Conservation (phyloP, 768 basidiomycete genomes). For the Suillus spraguei region DNA sequence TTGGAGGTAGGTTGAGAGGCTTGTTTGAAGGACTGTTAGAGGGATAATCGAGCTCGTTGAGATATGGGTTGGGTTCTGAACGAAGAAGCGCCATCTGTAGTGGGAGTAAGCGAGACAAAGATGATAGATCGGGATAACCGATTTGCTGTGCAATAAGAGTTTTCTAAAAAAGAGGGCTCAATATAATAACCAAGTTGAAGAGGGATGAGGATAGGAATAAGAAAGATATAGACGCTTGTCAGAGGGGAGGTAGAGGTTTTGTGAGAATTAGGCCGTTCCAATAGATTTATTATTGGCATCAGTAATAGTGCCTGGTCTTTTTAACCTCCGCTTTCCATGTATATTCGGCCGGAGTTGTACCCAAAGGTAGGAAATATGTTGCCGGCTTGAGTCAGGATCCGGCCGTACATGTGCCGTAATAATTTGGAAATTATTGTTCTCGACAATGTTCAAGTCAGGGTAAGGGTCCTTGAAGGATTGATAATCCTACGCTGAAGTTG, state of each 20-base stretch:
- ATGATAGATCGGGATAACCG: not conserved
- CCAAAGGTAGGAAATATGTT: not conserved
- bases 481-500: no score
- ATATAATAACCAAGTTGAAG: constrained; percentile 3
- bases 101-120: not conserved
- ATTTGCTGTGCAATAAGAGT: constrained; percentile 11
- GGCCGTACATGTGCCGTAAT: constrained; percentile 3
- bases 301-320: constrained; percentile 27
- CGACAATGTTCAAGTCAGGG: not conserved
- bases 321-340: constrained; percentile 30
- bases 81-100: constrained; percentile 32
- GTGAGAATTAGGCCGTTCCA: constrained; percentile 28
- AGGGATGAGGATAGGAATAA: constrained; percentile 13
- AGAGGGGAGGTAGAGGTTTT: constrained; percentile 20
- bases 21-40: constrained; percentile 31
- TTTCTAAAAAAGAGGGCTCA: constrained; percentile 6
- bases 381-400: constrained; percentile 1
- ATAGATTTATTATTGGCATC: constrained; percentile 14
- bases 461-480: not conserved
- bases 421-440: not conserved
- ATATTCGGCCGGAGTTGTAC: not conserved
- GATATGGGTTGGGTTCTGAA: constrained; percentile 22
- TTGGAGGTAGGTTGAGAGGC: constrained; percentile 23
- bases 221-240: constrained; percentile 24
- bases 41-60: constrained; percentile 28